Conservation (phyloP, 2,329 filamentous ascomycete genomes). For the Fusarium tanahbumbuense region DNA sequence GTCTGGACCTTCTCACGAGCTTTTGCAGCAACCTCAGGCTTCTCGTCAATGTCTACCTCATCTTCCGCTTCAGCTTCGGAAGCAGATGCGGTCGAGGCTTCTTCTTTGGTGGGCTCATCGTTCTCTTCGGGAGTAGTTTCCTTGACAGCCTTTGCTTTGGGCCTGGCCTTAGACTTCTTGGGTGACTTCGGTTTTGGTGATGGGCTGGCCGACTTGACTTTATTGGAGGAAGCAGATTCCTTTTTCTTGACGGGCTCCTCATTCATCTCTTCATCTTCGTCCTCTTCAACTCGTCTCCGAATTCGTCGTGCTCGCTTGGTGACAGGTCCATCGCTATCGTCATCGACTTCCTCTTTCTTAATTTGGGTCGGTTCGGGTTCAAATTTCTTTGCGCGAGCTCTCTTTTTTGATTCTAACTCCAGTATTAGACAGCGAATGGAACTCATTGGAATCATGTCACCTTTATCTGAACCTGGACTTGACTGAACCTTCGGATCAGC, state of each 20-base stretch:
- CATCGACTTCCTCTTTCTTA: slow-evolving; percentile 57
- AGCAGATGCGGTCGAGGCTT: slow-evolving; percentile 48
- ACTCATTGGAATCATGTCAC: slow-evolving; percentile 38
- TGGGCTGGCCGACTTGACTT: slow-evolving; percentile 34
- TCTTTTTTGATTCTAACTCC: slow-evolving; percentile 60
- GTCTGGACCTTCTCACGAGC: slow-evolving; percentile 83
- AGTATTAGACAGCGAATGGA: neutral
- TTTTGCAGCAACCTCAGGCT: slow-evolving; percentile 78
- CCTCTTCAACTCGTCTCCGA: slow-evolving; percentile 61
- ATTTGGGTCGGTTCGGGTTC: slow-evolving; percentile 34
- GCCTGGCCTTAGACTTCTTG: slow-evolving; percentile 25
- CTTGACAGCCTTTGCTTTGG: slow-evolving; percentile 28
- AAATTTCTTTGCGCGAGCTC: slow-evolving; percentile 48
- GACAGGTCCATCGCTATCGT: slow-evolving; percentile 69
- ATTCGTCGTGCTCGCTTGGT: slow-evolving; percentile 66
- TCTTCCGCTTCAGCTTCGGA: slow-evolving; percentile 57
- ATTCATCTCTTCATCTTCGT: slow-evolving; percentile 62
- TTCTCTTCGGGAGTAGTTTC: slow-evolving; percentile 24
- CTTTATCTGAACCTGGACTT: slow-evolving; percentile 54
- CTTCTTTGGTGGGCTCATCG: slow-evolving; percentile 46
- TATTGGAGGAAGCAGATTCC: slow-evolving; percentile 26
- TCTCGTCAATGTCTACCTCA: slow-evolving; percentile 65
- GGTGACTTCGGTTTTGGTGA: slow-evolving; percentile 39
- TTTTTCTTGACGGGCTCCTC: slow-evolving; percentile 48
- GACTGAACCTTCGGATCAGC: slow-evolving; percentile 51